Conservation (phyloP, 306 rosid species). For the Cucurbita moschata region DNA sequence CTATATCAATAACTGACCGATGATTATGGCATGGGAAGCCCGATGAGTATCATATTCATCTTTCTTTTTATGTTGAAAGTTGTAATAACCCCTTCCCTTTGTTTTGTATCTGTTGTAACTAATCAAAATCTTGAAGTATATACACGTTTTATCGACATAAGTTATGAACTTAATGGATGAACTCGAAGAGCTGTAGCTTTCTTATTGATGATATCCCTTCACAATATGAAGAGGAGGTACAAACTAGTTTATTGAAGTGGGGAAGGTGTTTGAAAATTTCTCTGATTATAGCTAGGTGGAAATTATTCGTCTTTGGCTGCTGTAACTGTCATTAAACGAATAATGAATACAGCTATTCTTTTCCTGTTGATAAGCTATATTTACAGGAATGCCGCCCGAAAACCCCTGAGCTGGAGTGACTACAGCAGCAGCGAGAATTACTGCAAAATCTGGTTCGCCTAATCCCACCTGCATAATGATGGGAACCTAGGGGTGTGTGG, state of each 20-base stretch:
- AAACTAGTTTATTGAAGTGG: not conserved
- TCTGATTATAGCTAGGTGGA: not conserved
- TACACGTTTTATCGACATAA: not conserved
- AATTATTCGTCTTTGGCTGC: not conserved
- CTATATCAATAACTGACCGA: not conserved
- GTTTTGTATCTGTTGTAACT: not conserved
- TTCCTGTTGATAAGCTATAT: not conserved
- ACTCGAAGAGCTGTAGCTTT: not conserved
- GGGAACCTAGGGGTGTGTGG: conserved; percentile 20
- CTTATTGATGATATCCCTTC: not conserved
- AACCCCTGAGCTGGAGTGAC: not conserved
- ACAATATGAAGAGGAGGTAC: not conserved
- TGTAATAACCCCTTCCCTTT: not conserved
- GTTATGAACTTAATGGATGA: not conserved
- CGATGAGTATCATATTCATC: not conserved
- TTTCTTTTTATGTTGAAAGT: not conserved
- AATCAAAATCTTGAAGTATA: not conserved
- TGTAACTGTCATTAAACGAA: not conserved
- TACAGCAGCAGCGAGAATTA: conserved; percentile 1
- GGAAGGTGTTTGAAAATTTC: not conserved
- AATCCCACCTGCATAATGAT: conserved; percentile 14
- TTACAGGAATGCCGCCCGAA: not conserved
- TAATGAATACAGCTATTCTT: not conserved
- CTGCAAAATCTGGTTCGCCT: not conserved
- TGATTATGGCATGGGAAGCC: not conserved